Percentiles rank a stretch among this genome's conserved stretches.
Conservation (phyloP, 768 basidiomycete species). For the Podaxis rugospora region DNA sequence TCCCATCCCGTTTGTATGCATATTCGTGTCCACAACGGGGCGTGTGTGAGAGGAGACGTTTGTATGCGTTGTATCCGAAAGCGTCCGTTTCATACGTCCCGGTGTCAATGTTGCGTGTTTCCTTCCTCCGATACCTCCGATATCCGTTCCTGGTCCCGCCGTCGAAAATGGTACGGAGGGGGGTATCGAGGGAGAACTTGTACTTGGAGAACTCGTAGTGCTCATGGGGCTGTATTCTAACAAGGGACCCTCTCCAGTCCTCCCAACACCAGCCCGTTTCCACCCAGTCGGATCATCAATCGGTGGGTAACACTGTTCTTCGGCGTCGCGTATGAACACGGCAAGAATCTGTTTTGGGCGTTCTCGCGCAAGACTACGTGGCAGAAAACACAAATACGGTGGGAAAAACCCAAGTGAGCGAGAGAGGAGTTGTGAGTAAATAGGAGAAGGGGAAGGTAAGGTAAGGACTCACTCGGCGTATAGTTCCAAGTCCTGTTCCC, state of each 20-base stretch:
- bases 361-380: constrained; percentile 55
- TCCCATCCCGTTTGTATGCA: background rate
- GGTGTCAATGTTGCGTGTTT: no score
- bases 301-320: constrained; percentile 26
- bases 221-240: background rate
- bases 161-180: no score
- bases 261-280: constrained; percentile 25
- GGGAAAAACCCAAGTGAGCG: background rate
- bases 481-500: constrained; percentile 93
- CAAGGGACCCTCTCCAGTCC: constrained; percentile 15
- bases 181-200: no score
- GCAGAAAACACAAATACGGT: background rate
- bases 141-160: no score
- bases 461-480: constrained; percentile 56
- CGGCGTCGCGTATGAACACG: constrained; percentile 82
- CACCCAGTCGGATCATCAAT: constrained; percentile 66
- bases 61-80: no score
- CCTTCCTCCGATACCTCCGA: no score
- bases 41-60: background rate
- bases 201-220: background rate
- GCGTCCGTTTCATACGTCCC: no score
- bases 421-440: background rate
- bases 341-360: constrained; percentile 66
- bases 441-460: background rate
- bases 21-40: background rate